These are phyloP conservation scores for Chlamydomonas incerta DNA, from an alignment of 139 green algal species.

Conservation along the genomic window DNA sequence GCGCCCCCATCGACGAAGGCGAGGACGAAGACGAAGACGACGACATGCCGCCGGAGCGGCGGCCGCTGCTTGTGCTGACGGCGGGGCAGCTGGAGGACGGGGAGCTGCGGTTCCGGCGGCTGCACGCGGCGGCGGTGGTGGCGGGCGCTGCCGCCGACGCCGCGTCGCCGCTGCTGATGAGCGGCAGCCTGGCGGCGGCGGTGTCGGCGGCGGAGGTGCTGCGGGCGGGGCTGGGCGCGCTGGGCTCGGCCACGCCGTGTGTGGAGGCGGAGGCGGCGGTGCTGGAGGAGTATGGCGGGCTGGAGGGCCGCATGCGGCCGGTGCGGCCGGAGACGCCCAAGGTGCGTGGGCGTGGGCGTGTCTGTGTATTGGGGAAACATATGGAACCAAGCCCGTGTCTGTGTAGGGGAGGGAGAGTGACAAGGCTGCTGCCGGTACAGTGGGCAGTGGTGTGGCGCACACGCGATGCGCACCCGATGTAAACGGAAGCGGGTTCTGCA, in stretches of 20 bases:
- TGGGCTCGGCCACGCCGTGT: conserved; percentile 46
- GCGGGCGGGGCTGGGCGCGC: conserved; percentile 53
- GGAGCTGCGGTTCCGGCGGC: conserved; percentile 48
- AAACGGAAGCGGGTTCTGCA: too few species aligned
- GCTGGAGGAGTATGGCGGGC: conserved; percentile 44
- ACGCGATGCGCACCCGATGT: too few species aligned
- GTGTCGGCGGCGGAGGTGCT: conserved; percentile 29
- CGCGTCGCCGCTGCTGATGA: conserved; percentile 67
- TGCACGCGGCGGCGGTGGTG: conserved; percentile 66
- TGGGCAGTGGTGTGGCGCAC: too few species aligned
- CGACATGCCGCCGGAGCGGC: too few species aligned
- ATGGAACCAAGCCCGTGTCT: too few species aligned
- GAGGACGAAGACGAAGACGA: too few species aligned
- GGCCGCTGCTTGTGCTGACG: conserved; percentile 40
- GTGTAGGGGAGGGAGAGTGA: too few species aligned
- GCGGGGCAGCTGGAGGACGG: conserved; percentile 49
- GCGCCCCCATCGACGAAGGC: too few species aligned
- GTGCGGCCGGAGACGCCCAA: conserved; percentile 63
- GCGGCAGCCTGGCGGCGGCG: conserved; percentile 49
- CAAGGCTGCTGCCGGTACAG: too few species aligned
- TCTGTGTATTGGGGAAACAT: too few species aligned
- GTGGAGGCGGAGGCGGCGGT: conserved; percentile 53
- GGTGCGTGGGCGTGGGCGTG: not conserved
- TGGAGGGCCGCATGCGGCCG: conserved; percentile 45
- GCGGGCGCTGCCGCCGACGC: conserved; percentile 67